Evolutionary conservation across 345 rosid species (phyloP), one percentile per base, ranked within the genome.

Genomic region (Cochlearia excelsa): DNA sequence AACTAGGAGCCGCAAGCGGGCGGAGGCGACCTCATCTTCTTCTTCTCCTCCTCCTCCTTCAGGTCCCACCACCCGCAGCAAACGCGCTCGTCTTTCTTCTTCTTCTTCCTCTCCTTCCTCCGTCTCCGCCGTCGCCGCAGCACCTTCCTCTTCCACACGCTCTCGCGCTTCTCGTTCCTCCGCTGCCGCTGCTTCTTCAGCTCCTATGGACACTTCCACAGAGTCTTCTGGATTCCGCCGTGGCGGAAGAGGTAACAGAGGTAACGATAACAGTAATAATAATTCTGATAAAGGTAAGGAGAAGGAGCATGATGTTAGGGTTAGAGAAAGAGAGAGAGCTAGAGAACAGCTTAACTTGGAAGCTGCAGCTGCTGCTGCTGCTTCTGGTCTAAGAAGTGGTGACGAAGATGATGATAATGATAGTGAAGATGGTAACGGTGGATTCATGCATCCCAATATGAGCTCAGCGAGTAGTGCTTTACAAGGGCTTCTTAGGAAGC

Each of bases 1-100:
- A 94, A 94, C 97, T 84, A 95, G 99, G 61, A 87, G 99, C 93
- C 96, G 99, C 81, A 94, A 94, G 90, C 88, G 99, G 95, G 99
- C 96, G 96, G 97, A 94, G 99, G 97, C 95, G 80, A 79, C 97
- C 93, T 94, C 96, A 84, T 62, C 95, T 77, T 81, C 95, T 60
- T 72, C 84, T 62, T 79, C 93, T 45, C 23, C 23, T 72, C 95
- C 7, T 79, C 95, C 35, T 71, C 91, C 43, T 16, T 78, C 95
- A 30, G 85, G 88, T 72, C 90, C 95, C 26, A 77, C 82, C 73
- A 81, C 97, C 63, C 97, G 95, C 54, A 57, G 78, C 80, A 90
- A 84, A 68, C 95, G 93, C 68, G 69, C 87, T 59, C 93, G 95
- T 41, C 66, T 82, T 27, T 66, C 85, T 1, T 66, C 78, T 11